Conservation (phyloP, 2,329 filamentous ascomycete genomes). For the Beauveria rudraprayagi region DNA sequence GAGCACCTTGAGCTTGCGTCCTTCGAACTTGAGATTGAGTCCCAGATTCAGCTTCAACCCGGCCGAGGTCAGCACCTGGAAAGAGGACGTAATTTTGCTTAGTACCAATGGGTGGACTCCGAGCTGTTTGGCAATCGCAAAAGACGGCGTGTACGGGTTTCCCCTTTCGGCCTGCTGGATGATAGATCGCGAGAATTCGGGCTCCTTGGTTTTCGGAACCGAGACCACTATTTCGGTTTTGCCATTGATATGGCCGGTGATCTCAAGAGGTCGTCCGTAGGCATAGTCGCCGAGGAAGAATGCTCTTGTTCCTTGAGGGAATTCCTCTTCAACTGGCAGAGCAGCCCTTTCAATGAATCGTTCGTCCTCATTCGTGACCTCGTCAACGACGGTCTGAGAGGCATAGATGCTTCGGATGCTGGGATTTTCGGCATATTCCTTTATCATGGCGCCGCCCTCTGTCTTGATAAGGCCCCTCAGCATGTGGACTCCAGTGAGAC, state of each 20-base stretch:
- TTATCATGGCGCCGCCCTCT: constrained; percentile 81
- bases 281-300: constrained; percentile 94
- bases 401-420: constrained; percentile 86
- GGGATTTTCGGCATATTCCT: constrained; percentile 81
- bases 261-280: constrained; percentile 82
- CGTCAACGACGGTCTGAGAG: constrained; percentile 82
- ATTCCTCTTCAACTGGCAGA: constrained; percentile 85
- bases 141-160: constrained; percentile 78
- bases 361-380: constrained; percentile 82
- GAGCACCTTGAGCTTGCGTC: constrained; percentile 87
- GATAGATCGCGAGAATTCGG: constrained; percentile 71
- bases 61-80: constrained; percentile 70
- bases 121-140: constrained; percentile 75
- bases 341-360: constrained; percentile 87
- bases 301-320: constrained; percentile 70
- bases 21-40: constrained; percentile 94
- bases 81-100: constrained; percentile 94
- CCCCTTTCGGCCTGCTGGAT: constrained; percentile 60
- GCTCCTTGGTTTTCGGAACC: constrained; percentile 62
- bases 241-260: constrained; percentile 64
- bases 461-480: constrained; percentile 86
- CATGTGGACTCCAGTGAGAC: constrained; percentile 86
- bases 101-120: constrained; percentile 77
- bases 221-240: constrained; percentile 76
- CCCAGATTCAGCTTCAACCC: constrained; percentile 83